phyloP scores from a whole-genome alignment of 2,329 filamentous ascomycete genomes.

The Sporothrix curviconia region DNA sequence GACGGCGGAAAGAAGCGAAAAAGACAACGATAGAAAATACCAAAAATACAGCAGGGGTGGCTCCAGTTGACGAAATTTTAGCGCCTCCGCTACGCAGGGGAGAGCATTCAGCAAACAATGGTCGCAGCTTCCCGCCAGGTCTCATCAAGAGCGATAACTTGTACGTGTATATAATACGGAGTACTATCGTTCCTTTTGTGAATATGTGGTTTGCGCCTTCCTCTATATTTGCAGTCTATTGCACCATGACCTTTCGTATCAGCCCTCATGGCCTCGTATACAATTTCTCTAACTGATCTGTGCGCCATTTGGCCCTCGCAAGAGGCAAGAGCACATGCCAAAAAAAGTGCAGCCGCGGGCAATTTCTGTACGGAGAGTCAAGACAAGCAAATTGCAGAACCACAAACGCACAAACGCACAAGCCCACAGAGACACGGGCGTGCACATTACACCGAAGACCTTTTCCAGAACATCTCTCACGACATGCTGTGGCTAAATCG shows the following conservation, averaged over 20 bases:
- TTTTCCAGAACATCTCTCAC: not conserved
- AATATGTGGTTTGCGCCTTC: not conserved
- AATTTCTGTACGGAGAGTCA: not conserved
- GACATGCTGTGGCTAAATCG: not conserved
- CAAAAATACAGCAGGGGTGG: no score
- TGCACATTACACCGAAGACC: not conserved
- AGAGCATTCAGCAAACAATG: no score
- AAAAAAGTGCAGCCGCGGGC: not conserved
- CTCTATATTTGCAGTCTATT: not conserved
- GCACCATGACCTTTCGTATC: not conserved
- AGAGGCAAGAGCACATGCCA: not conserved
- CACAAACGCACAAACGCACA: not conserved
- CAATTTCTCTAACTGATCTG: constrained; percentile 1
- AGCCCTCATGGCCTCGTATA: not conserved
- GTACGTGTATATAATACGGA: no score
- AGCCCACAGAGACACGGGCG: not conserved
- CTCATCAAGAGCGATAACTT: no score
- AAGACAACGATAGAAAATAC: no score
- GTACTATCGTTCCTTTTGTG: not conserved
- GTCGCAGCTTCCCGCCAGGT: not conserved
- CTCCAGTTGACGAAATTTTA: not conserved
- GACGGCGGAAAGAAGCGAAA: not conserved
- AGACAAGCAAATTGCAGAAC: not conserved
- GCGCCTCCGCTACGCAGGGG: not conserved
- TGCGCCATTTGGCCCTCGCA: not conserved